Evolutionary conservation across 306 rosid species (phyloP).

Genomic region (Castanea crenata): DNA sequence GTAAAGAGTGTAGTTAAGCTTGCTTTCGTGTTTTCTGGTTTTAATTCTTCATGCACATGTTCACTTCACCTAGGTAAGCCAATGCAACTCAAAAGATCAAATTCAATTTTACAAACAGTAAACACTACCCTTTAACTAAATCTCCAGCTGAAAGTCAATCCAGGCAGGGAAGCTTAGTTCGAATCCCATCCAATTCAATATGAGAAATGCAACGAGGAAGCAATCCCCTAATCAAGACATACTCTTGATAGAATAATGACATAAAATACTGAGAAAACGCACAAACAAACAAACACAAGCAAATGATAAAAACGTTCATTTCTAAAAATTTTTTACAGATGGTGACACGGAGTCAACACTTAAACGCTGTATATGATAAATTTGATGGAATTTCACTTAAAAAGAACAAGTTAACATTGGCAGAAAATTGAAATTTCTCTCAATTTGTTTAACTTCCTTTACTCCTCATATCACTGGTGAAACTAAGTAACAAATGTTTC

Average conservation of each 20-base stretch:
- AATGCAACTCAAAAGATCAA: too few species aligned
- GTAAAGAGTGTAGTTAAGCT: too few species aligned
- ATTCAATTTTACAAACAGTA: too few species aligned
- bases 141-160: too few species aligned
- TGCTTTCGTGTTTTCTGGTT: too few species aligned
- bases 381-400: background rate
- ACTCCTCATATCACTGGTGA: background rate
- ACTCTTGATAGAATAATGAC: background rate
- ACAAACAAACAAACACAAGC: background rate
- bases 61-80: too few species aligned
- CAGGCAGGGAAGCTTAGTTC: too few species aligned
- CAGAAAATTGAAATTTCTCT: background rate
- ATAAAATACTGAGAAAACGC: background rate
- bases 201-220: too few species aligned
- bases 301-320: background rate
- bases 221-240: background rate
- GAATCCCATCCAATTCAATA: too few species aligned
- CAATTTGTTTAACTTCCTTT: background rate
- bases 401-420: background rate
- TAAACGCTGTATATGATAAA: background rate
- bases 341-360: background rate
- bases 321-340: background rate
- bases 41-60: too few species aligned
- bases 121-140: too few species aligned
- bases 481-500: background rate